Evolutionary conservation across 2,329 filamentous ascomycete genomes (phyloP).

Genomic region (Lasiodiplodia sp.): DNA sequence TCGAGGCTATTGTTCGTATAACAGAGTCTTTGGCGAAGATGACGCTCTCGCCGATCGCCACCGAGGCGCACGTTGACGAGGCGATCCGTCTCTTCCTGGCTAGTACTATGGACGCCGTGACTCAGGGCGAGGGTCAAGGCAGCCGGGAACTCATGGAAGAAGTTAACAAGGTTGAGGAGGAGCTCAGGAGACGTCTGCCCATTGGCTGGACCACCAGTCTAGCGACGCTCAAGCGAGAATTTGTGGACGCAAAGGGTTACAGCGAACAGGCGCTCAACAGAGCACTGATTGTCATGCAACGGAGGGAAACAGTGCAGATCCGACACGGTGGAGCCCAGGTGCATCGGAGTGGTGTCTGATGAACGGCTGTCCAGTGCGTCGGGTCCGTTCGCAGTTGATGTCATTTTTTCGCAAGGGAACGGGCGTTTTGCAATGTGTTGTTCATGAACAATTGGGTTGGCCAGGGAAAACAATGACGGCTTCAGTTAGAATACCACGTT

Average conservation of each 20-base stretch:
- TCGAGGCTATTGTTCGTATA: conserved; percentile 88
- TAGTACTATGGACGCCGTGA: conserved; percentile 97
- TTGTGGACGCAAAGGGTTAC: conserved; percentile 91
- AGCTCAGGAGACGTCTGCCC: conserved; percentile 84
- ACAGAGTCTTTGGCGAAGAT: conserved; percentile 95
- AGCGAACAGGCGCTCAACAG: conserved; percentile 85
- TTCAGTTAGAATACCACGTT: conserved; percentile 21
- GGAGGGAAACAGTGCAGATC: conserved; percentile 86
- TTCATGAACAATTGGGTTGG: conserved; percentile 9
- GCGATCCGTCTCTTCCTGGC: conserved; percentile 96
- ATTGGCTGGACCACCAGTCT: conserved; percentile 96
- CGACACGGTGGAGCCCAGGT: conserved; percentile 78
- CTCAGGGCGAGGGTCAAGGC: conserved; percentile 79
- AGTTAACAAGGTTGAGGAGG: conserved; percentile 83
- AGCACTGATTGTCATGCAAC: conserved; percentile 83
- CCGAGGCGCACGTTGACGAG: conserved; percentile 92
- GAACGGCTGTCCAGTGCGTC: background rate
- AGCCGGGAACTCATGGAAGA: conserved; percentile 92
- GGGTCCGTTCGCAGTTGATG: background rate
- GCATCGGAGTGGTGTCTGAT: conserved; percentile 72
- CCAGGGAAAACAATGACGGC: conserved; percentile 9
- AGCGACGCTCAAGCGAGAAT: conserved; percentile 83
- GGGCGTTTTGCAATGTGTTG: background rate
- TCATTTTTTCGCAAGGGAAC: background rate
- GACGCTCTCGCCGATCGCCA: conserved; percentile 82